A percentile compares a stretch with the other conserved stretches of the same genome.
These are phyloP conservation scores for Kurtzmaniella quercitrusa DNA, from an alignment of 1,139 yeast species.

Conservation along the genomic window DNA sequence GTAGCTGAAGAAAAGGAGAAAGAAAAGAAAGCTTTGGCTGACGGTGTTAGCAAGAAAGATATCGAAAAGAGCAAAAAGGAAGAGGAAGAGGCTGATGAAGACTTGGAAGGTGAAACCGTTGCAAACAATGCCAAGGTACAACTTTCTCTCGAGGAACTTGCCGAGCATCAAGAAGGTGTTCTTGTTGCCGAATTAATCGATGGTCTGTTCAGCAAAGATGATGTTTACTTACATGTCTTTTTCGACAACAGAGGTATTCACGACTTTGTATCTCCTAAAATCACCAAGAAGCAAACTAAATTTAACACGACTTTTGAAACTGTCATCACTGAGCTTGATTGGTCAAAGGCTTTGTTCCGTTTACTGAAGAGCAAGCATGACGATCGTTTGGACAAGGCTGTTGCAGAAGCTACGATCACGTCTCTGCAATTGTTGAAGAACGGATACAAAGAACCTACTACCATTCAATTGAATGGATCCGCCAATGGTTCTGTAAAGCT, in stretches of 20 bases:
- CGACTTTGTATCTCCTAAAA: conserved; percentile 51
- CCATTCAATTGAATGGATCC: conserved; percentile 46
- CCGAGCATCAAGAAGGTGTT: conserved; percentile 70
- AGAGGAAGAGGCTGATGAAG: conserved; percentile 20
- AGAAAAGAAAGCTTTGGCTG: conserved; percentile 20
- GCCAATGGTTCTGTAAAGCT: conserved; percentile 52
- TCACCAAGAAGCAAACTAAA: conserved; percentile 33
- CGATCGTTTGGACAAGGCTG: conserved; percentile 52
- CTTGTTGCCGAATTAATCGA: conserved; percentile 63
- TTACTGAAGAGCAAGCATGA: conserved; percentile 50
- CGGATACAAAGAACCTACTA: conserved; percentile 58
- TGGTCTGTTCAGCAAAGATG: conserved; percentile 50
- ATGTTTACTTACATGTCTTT: conserved; percentile 63
- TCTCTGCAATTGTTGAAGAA: conserved; percentile 64
- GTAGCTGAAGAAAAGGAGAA: conserved; percentile 21
- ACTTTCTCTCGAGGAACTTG: conserved; percentile 59
- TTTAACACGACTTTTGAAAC: conserved; percentile 68
- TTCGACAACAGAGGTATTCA: conserved; percentile 72
- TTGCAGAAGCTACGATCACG: conserved; percentile 65
- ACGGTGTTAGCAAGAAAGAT: not conserved
- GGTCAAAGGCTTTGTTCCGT: conserved; percentile 64
- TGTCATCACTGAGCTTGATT: conserved; percentile 69
- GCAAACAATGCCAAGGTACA: conserved; percentile 38
- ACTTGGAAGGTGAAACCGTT: conserved; percentile 33
- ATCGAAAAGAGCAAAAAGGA: conserved; percentile 22